Evolutionary conservation across 192 early-diverging fungal genomes (phyloP).

Genomic region (Ambispora gerdemannii): DNA sequence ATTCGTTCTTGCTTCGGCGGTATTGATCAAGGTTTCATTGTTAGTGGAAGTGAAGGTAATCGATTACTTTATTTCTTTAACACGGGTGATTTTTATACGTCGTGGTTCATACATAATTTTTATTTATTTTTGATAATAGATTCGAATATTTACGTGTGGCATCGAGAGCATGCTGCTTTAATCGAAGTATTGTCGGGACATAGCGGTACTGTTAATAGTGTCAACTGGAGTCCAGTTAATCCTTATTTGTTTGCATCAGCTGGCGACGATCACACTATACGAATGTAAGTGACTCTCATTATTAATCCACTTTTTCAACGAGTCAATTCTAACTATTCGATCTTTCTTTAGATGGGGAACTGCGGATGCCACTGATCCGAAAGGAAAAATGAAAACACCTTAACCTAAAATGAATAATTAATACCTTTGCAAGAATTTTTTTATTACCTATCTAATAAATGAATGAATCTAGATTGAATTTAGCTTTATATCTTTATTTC

Average conservation of each 20-base stretch:
- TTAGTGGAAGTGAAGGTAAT: conserved; percentile 89
- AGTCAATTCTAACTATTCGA: not conserved
- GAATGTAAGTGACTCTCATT: conserved; percentile 53
- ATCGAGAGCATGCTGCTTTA: conserved; percentile 63
- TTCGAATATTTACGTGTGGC: conserved; percentile 75
- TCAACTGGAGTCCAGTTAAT: conserved; percentile 66
- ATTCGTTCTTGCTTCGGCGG: conserved; percentile 94
- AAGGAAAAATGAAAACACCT: conserved; percentile 28
- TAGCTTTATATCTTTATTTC: too few relatives aligned
- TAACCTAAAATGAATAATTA: not conserved
- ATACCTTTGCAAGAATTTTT: not conserved
- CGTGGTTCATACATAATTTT: not conserved
- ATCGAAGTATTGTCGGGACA: conserved; percentile 73
- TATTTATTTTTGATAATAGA: conserved; percentile 42
- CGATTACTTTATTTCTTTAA: too few relatives aligned
- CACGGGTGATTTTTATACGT: conserved; percentile 5
- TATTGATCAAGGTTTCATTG: conserved; percentile 71
- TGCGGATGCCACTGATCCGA: conserved; percentile 16
- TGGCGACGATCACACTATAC: conserved; percentile 78
- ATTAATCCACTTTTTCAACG: not conserved
- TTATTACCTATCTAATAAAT: not conserved
- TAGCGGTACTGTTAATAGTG: conserved; percentile 62
- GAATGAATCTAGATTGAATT: not conserved
- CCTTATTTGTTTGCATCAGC: conserved; percentile 75
- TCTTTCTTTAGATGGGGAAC: conserved; percentile 25